A percentile compares a stretch with the other conserved stretches of the same genome.
phyloP scores from a whole-genome alignment of 345 rosid genomes.

The Pseudoturritis turrita region DNA sequence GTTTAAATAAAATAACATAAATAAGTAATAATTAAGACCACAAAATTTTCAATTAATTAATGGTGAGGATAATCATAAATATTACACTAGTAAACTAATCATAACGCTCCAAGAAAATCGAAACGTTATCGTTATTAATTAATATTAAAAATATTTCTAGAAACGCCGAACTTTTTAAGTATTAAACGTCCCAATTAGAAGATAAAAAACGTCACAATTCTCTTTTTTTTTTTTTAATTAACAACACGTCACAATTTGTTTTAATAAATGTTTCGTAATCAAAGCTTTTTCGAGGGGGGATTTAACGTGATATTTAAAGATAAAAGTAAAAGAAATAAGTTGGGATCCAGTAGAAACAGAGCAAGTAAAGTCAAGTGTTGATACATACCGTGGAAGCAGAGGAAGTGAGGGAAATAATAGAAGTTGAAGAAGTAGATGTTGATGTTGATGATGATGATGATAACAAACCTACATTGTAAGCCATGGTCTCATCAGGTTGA shows the following conservation, averaged over 20 bases:
- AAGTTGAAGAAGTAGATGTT: constrained; percentile 41
- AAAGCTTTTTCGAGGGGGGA: neutral
- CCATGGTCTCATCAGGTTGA: constrained; percentile 80
- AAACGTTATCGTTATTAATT: constrained; percentile 1
- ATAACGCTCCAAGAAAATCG: constrained; percentile 4
- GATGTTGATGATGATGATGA: constrained; percentile 36
- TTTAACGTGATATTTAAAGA: neutral
- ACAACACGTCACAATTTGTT: neutral
- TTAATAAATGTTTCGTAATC: neutral
- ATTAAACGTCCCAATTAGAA: constrained; percentile 13
- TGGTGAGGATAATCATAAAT: constrained; percentile 20
- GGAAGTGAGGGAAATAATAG: constrained; percentile 62
- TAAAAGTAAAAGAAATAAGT: neutral
- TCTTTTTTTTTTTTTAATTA: neutral
- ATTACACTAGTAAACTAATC: constrained; percentile 14
- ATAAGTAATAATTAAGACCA: neutral
- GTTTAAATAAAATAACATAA: constrained; percentile 30
- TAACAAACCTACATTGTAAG: constrained; percentile 65
- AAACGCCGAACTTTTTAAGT: constrained; percentile 16
- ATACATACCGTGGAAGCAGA: constrained; percentile 65
- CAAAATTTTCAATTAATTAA: neutral
- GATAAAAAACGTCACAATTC: constrained; percentile 5
- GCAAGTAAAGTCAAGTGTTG: constrained; percentile 1
- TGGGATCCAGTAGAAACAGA: constrained; percentile 12
- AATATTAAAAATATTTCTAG: neutral